These are phyloP conservation scores for Eutrema yunnanense DNA, from an alignment of 345 rosid species.

Conservation along the genomic window DNA sequence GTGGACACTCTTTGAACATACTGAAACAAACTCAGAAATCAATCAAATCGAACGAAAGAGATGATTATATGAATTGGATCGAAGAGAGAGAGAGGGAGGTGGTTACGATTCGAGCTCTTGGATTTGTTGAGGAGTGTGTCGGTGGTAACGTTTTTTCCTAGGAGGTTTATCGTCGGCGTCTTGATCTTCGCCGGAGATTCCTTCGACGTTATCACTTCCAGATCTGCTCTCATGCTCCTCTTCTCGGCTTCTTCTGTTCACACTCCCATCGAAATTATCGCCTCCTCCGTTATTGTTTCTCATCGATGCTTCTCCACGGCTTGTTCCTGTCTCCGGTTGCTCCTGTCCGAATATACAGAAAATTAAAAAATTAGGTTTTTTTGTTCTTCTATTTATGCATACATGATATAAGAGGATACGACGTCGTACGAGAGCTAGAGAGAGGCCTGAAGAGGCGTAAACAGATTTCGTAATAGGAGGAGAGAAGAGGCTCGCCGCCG, in stretches of 20 bases:
- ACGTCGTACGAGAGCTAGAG: slow-evolving; percentile 37
- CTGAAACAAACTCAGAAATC: slow-evolving; percentile 7
- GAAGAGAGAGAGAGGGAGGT: neutral
- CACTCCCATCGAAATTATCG: slow-evolving; percentile 33
- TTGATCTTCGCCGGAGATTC: slow-evolving; percentile 90
- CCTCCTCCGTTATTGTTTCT: slow-evolving; percentile 26
- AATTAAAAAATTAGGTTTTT: neutral
- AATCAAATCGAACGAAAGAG: neutral
- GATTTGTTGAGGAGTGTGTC: slow-evolving; percentile 99
- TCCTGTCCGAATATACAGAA: slow-evolving; percentile 13
- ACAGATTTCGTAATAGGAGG: slow-evolving; percentile 33
- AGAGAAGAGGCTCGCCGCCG: slow-evolving; percentile 25
- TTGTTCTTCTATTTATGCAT: neutral
- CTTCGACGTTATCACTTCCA: slow-evolving; percentile 94
- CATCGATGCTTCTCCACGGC: slow-evolving; percentile 31
- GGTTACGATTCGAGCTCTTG: slow-evolving; percentile 93
- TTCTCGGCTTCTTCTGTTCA: slow-evolving; percentile 47
- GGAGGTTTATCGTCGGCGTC: slow-evolving; percentile 90
- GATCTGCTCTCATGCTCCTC: slow-evolving; percentile 87
- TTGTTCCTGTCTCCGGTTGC: slow-evolving; percentile 40
- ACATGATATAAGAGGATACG: neutral
- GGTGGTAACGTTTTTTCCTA: slow-evolving; percentile 90
- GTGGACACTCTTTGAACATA: slow-evolving; percentile 88
- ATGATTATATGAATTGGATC: neutral
- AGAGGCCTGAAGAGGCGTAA: slow-evolving; percentile 35